Evolutionary conservation across 2,329 filamentous ascomycete genomes (phyloP), one percentile per base, ranked within the genome.

Genomic region (Ophiostoma perfectum): DNA sequence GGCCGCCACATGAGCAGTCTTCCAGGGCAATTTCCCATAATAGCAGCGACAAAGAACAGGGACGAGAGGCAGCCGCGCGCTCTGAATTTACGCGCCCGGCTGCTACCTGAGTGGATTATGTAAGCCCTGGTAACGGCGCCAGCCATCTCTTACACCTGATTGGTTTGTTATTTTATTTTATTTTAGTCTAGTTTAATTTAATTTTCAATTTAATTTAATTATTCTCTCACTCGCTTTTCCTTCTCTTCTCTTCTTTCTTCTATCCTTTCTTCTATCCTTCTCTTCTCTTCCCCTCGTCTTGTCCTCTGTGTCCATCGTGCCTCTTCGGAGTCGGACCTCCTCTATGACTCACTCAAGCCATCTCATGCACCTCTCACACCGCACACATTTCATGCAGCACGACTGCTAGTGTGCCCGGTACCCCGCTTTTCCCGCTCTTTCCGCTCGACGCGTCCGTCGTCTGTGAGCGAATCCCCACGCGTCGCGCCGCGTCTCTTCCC

Each of bases 401-500:
- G 66, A 55, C 67, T 66, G n/a, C 11, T 68, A 27, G 38, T 36
- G 49, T 7, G 67, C 39, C 14, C 36, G 27, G 45, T 2, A 44
- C 66, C 64, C 64, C 66, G 36, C 68, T 55, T 64, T 62, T 63
- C 55, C 36, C 64, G 41, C 11, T 38, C 36, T 9, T 58, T 6
- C 52, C 55, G 55, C 27, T 36, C 62, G 18, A 63, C 64, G 45
- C 65, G 67, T 66, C 66, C 70, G 66, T 42, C 49, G 38, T 55
- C 49, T 7, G 8, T 55, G 38, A 27, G 64, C 65, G n/a, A 36
- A 60, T 60, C 55, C 27, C 36, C 27, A 69, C 70, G 70, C 67
- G 64, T 47, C 67, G 38, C 45, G 9, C 49, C 49, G 67, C 67
- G 67, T 66, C 66, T 64, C 11, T n/a, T 42, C 68, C 27, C 70